phyloP scores from a whole-genome alignment of 192 early-diverging fungal genomes.

The Entophlyctis helioformis region DNA sequence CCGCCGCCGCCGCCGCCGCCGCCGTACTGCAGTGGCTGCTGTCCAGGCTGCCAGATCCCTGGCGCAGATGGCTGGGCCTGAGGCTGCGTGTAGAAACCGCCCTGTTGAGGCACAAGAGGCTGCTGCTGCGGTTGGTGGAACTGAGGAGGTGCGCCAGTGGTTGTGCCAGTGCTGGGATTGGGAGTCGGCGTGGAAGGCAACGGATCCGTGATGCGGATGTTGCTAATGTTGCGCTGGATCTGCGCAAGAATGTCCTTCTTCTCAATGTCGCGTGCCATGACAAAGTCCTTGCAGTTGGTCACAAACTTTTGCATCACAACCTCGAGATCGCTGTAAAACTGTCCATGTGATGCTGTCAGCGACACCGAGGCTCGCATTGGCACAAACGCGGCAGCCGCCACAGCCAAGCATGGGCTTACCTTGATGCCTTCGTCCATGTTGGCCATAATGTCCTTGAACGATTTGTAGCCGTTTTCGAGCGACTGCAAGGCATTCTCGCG shows the following conservation, averaged over 20 bases:
- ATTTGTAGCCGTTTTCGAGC: slow-evolving; percentile 61
- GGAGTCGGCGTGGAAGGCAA: background rate
- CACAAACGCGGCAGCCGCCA: background rate
- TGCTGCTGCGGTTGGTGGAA: background rate
- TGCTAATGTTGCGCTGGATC: slow-evolving; percentile 1
- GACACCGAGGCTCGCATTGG: background rate
- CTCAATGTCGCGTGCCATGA: slow-evolving; percentile 55
- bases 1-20: too few species aligned
- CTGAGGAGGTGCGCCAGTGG: background rate
- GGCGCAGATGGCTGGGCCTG: background rate
- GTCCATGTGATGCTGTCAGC: background rate
- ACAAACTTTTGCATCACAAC: slow-evolving; percentile 46
- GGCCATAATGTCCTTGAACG: slow-evolving; percentile 56
- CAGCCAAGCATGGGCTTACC: slow-evolving; percentile 21
- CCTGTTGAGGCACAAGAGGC: background rate
- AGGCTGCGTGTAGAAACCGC: background rate
- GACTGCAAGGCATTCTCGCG: slow-evolving; percentile 67
- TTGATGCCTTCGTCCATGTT: slow-evolving; percentile 70
- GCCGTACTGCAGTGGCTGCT: background rate
- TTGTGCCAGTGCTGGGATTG: too few species aligned
- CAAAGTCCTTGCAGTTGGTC: slow-evolving; percentile 58
- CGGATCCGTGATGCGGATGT: background rate
- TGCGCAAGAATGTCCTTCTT: slow-evolving; percentile 30
- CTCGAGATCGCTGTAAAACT: slow-evolving; percentile 64
- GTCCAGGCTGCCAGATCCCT: slow-evolving; percentile 9